Base-by-base conservation (phyloP, 768 basidiomycete species). In the Phanerochaete sordida region DNA sequence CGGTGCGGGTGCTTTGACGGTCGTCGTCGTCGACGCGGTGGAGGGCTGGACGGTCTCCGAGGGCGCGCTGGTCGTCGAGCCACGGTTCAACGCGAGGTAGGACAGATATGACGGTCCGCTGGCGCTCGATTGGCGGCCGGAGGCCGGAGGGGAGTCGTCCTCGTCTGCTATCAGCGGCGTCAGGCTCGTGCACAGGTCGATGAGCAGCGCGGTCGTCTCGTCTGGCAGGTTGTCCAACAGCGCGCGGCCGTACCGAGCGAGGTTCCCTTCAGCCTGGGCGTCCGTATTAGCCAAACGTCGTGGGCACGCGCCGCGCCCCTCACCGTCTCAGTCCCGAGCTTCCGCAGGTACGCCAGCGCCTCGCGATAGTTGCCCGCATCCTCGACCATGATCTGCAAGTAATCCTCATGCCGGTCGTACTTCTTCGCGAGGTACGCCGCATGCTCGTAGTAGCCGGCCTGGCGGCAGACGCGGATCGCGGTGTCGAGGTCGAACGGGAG, bases 401-500 rank as follows among this genome's bases (percentile, higher is more conserved):
- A 98, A 65, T 98, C 96, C 66, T 95, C 93, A 65, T 98, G 94
- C 23, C 91, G 76, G 30, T 88, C 86, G 72, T 94, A 98, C 69
- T 93, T 92, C 75, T 86, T 87, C 21, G 97, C 96, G 16, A 99
- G 81, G 70, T 95, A 98, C 1, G 87, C 85, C 0, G 96, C 96
- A 69, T 98, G 96, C 58, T 95, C 89, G 66, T 92, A 97, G 72
- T 96, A 98, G 0, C 94, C 93, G 1, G 95, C 96, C 72, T 98
- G 96, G 27, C 97, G 83, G 68, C 95, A 98, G 28, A 98, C 96
- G 2, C 94, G 84, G 56, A 99, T 98, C 0, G 95, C 97, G 0
- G 97, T 99, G 62, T 96, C 94, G 45, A 99, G 81, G 70, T 98
- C 97, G 70, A 98, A 99, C 0, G 96, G 97, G 3, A 96, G 81